Evolutionary conservation across 2,329 filamentous ascomycete species (phyloP), one percentile per base, ranked within the genome.

Genomic region (Aspergillus clavatus): DNA sequence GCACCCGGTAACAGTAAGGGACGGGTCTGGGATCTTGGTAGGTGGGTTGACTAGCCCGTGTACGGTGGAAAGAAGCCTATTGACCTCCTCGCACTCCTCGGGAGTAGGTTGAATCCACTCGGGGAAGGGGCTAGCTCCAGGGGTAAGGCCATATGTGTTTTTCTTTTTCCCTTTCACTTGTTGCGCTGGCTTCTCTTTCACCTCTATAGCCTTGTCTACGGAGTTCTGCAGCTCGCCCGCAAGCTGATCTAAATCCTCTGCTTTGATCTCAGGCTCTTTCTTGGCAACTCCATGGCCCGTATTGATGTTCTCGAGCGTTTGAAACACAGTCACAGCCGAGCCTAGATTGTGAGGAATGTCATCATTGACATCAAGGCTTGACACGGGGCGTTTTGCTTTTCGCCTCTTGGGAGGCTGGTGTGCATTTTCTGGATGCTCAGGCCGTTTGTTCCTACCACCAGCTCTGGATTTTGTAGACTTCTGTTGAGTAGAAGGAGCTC

Each of bases 41-140:
- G 88, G 88, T 1, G 78, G 74, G 38, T 72, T 71, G 11, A 84
- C 76, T 43, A 80, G 73, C 1, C 85, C 86, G 57, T 94, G 87
- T 0, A 81, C 63, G 10, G 74, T 72, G 1, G 81, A 77, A 0
- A 94, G 76, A 2, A 91, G 70, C 1, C 72, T 69, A 44, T 82
- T 79, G 4, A 91, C 84, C 56, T 84, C 76, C 51, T 83, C 75
- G 59, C 87, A 90, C 55, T 87, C 81, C 40, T 82, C 78, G 0
- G 74, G 57, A 0, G 83, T 89, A 0, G 88, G 88, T 44, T 75
- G 77, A 2, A 65, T 55, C 63, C 80, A 84, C 45, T 83, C 73
- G 0, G 86, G 85, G 52, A 84, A 94, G 0, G 87, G 88, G 1
- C 56, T 67, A 27, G 54, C n/a, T 7, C 79, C 78, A 21, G 77